Percentiles rank a stretch among this genome's conserved stretches.
Evolutionary conservation across 2,329 filamentous ascomycete species (phyloP).

Genomic region (Trichoderma semiorbis): DNA sequence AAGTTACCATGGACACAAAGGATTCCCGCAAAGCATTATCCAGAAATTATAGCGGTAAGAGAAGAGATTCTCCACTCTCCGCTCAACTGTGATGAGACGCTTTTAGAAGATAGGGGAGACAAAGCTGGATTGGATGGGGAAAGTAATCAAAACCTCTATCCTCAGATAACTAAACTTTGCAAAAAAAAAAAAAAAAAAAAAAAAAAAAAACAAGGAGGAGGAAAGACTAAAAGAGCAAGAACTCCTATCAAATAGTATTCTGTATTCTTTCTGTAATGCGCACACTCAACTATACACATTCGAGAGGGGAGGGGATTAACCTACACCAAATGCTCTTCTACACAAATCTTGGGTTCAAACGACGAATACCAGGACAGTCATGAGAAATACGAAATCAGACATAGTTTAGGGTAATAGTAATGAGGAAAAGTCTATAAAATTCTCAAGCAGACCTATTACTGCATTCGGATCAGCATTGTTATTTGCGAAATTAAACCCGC

Average conservation of each 20-base stretch:
- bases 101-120: neutral
- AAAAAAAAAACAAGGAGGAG: no score
- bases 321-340: no score
- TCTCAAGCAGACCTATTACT: neutral
- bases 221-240: no score
- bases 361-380: neutral
- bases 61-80: neutral
- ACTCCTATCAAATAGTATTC: no score
- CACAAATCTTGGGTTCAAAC: neutral
- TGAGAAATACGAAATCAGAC: neutral
- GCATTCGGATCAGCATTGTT: neutral
- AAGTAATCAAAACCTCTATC: no score
- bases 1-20: neutral
- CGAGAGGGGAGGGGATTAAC: no score
- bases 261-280: no score
- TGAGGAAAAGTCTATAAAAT: neutral
- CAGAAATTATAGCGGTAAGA: neutral
- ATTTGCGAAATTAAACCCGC: neutral
- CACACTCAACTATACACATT: no score
- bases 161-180: no score
- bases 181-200: no score
- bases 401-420: neutral
- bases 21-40: rapidly evolving
- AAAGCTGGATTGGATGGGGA: no score
- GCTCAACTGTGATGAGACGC: neutral